Evolutionary conservation across 1,139 yeast genomes (phyloP).

Genomic region (Yamadazyma oceani): DNA sequence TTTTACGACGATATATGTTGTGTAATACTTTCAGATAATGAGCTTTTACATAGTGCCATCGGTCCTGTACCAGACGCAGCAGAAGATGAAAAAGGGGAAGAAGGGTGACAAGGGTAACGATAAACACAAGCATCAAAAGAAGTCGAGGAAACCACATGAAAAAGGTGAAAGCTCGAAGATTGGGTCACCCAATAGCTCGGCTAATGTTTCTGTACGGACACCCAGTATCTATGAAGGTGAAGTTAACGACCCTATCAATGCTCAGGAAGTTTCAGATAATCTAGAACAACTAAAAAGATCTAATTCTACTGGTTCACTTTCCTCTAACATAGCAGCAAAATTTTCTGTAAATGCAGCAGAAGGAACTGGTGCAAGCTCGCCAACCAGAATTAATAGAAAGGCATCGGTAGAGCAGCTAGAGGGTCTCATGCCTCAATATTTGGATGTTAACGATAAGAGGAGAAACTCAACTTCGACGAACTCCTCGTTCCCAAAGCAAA

Average conservation of each 20-base stretch:
- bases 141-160: conserved; percentile 10
- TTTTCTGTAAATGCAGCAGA: conserved; percentile 1
- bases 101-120: conserved; percentile 7
- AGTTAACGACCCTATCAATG: conserved; percentile 6
- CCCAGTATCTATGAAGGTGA: conserved; percentile 14
- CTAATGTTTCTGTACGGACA: conserved; percentile 13
- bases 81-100: conserved; percentile 24
- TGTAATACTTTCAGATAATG: conserved; percentile 21
- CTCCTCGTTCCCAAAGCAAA: conserved; percentile 11
- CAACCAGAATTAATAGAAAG: neutral
- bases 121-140: conserved; percentile 16
- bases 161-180: conserved; percentile 5
- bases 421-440: neutral
- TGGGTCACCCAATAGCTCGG: conserved; percentile 12
- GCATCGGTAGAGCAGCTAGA: neutral
- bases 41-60: conserved; percentile 34
- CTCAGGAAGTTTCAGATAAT: conserved; percentile 6
- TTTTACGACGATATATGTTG: too few relatives aligned
- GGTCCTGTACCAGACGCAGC: conserved; percentile 36
- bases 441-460: conserved; percentile 8
- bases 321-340: conserved; percentile 11
- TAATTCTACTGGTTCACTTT: conserved; percentile 10
- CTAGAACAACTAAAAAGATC: conserved; percentile 9
- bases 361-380: conserved; percentile 1
- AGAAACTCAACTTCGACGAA: conserved; percentile 15